Evolutionary conservation across 2,329 filamentous ascomycete species (phyloP), one percentile per base, ranked within the genome.

Genomic region (Thyridium curvatum): DNA sequence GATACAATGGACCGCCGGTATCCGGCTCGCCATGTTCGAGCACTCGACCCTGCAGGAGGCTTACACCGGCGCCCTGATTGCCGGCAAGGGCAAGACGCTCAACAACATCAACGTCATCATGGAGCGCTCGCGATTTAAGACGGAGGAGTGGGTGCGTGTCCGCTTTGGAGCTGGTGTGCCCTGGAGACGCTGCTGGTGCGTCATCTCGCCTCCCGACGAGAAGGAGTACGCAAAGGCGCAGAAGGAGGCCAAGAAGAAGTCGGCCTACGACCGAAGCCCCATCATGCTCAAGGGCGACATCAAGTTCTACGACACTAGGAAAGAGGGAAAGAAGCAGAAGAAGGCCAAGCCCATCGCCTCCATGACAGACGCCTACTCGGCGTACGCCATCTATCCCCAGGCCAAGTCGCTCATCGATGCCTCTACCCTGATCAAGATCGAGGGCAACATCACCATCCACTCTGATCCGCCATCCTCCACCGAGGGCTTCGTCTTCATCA

Each of bases 151-250:
- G 93, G 89, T 90, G 14, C 77, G 93, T 46, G 93, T 98, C 37
- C 77, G 93, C 43, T 98, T 98, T 53, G 93, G 93, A 31, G 90
- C 93, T 26, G 93, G 93, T 34, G 94, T 93, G 9, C 90, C 91
- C 0, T 98, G 93, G 93, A 81, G 86, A 55, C 83, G 91, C 30
- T 98, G 90, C 62, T 98, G 91, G 90, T 96, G 90, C 60, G 90
- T 97, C 39, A 86, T 97, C 41, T 79, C 80, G 7, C 93, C 91
- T 3, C 91, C 93, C 0, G 86, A 94, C 53, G 90, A 97, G 65
- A 98, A 97, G 66, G 88, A 94, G 52, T 82, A 81, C 48, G 78
- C 83, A 49, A 95, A 88, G 58, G 68, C 83, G 39, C 85, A 91
- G 56, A 97, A 95, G 60, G 77, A 83, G 18, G 58, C 85, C 54